These are phyloP conservation scores for Ehretia macrophylla DNA, from an alignment of 257 asterid genomes.

Conservation along the genomic window DNA sequence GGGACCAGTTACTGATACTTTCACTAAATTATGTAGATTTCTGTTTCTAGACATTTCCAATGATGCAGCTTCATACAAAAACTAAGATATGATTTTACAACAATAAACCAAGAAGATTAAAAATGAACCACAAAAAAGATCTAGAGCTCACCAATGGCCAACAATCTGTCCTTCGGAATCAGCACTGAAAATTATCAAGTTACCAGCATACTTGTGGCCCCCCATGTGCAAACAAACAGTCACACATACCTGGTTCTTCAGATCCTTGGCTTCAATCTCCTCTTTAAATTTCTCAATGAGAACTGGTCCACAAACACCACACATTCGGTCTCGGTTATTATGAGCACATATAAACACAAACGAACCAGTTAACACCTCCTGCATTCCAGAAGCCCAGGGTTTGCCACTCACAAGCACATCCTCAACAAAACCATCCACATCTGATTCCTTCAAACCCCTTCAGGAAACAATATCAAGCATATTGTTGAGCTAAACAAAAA, in stretches of 20 bases:
- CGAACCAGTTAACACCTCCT: constrained; percentile 63
- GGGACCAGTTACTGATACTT: neutral
- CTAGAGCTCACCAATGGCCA: constrained; percentile 76
- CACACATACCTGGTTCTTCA: constrained; percentile 53
- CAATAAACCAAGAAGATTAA: neutral
- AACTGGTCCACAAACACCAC: constrained; percentile 97
- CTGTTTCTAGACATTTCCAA: neutral
- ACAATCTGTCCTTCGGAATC: constrained; percentile 57
- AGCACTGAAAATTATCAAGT: constrained; percentile 67
- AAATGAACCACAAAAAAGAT: neutral
- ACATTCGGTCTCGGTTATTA: constrained; percentile 70
- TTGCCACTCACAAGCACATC: constrained; percentile 80
- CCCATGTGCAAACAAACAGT: constrained; percentile 95
- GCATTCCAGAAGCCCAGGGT: constrained; percentile 66
- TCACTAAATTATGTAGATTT: neutral
- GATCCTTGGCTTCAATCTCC: constrained; percentile 56
- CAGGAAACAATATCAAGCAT: constrained; percentile 5
- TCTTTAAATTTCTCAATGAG: constrained; percentile 75
- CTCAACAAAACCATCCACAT: constrained; percentile 72
- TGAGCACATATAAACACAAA: constrained; percentile 95
- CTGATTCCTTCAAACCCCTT: constrained; percentile 79
- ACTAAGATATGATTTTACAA: neutral
- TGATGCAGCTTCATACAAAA: neutral
- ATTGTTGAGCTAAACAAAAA: neutral
- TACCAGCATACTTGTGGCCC: constrained; percentile 98